Evolutionary conservation across 1,284 basidiomycete genomes (phyloP), one percentile per base, ranked within the genome.

Genomic region (Fomitopsis pinicola): DNA sequence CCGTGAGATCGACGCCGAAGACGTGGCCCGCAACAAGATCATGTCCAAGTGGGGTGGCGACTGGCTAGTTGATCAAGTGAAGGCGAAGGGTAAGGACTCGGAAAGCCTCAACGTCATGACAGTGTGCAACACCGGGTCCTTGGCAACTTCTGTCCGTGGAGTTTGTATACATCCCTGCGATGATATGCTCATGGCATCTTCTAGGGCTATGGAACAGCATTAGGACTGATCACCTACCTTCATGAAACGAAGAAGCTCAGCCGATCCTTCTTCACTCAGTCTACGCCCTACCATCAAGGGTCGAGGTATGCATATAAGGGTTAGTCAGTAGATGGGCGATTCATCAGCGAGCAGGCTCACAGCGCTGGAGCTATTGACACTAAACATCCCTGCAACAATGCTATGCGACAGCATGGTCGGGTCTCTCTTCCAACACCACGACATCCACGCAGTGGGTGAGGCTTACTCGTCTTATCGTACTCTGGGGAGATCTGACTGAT

Each of bases 331-430:
- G 35, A n/a, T 50, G 45, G 40, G 36, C 48, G 44, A 57, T 58
- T 42, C 12, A 62, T 40, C 17, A 50, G 42, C 22, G 48, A 10
- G n/a, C 57, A 91, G 91, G 71, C 80, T 97, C 52, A 97, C 95
- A 6, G 90, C 94, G 8, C 78, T 95, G 57, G 95, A 97, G 71
- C 82, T 97, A 33, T 86, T 92, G 65, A 89, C 88, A 0, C 82
- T 97, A 48, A 78, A 85, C 42, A 89, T 95, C 15, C 91, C 92
- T 0, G 89, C 89, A 14, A 87, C 89, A n/a, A 96, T 97, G 94
- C 88, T 97, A 58, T 95, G 92, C 71, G 94, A 97, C 71, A 95
- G 92, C 45, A 96, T 96, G 90, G 91, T 97, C 35, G 94, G 95
- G 15, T 95, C 93, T 0, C 77, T 96, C 46, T 92, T 97, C 78